phyloP scores from a whole-genome alignment of 441 rosid genomes.

The Omphalea diandra region DNA sequence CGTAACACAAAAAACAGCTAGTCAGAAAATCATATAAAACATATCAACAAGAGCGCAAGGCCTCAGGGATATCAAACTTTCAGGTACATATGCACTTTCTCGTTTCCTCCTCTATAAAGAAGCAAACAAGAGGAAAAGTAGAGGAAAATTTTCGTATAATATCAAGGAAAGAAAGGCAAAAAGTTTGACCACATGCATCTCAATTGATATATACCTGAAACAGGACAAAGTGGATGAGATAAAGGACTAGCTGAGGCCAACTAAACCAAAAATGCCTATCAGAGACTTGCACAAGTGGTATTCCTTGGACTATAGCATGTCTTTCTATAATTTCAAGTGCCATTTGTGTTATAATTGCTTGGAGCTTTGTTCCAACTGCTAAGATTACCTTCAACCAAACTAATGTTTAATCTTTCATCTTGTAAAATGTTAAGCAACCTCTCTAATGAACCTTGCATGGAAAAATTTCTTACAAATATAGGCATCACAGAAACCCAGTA shows the following conservation, averaged over 20 bases:
- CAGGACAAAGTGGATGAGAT: constrained; percentile 83
- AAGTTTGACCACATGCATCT: no score
- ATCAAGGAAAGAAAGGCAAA: no score
- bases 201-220: constrained; percentile 55
- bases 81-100: no score
- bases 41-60: neutral
- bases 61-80: no score
- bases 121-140: no score
- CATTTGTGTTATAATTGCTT: constrained; percentile 79
- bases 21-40: constrained; percentile 3
- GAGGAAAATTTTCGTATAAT: no score
- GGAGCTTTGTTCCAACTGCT: constrained; percentile 88
- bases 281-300: constrained; percentile 89
- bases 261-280: constrained; percentile 88
- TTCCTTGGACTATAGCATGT: constrained; percentile 97
- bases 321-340: constrained; percentile 76
- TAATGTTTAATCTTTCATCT: constrained; percentile 11
- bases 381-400: constrained; percentile 59
- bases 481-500: constrained; percentile 68
- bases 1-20: constrained; percentile 4
- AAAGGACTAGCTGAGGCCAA: constrained; percentile 72
- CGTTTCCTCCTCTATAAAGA: no score
- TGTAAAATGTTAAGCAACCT: neutral
- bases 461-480: constrained; percentile 56
- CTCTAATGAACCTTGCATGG: neutral